Base-by-base conservation (phyloP, 805 yeast genomes). In the Helenozyma baotianmanensis region DNA sequence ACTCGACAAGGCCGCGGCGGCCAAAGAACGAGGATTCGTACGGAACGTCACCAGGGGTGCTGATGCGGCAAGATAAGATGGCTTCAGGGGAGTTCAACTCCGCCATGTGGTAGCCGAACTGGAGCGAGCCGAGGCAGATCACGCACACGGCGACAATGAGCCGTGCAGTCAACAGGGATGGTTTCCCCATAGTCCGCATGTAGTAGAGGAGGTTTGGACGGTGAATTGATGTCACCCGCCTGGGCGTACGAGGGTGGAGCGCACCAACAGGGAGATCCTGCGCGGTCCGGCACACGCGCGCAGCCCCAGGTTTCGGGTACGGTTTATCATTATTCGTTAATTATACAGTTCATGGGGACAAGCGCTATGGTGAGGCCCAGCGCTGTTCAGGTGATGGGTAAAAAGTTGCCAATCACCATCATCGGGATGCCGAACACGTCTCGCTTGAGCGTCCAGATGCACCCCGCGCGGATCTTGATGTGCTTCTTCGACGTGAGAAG, bases 361-460 rank as follows among this genome's bases (percentile, higher is more conserved):
- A n/a, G n/a, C n/a, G n/a, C n/a, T n/a, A n/a, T n/a, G n/a, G n/a
- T n/a, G n/a, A n/a, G n/a, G n/a, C n/a, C n/a, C n/a, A n/a, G n/a
- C n/a, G n/a, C n/a, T n/a, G n/a, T n/a, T n/a, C n/a, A n/a, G n/a
- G n/a, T 40, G 17, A 86, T 80, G 0, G 97, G 97, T 47, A 90
- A 65, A 54, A 90, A 90, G 53, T 87, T 92, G 12, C 96, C 97
- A 21, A 90, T 75, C 14, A 92, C 82, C 95, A 90, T 89, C 87
- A 92, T 82, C 11, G 98, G 98, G 33, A 90, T 81, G 7, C 96
- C 97, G 61, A 92, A 90, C 12, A 90, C 94, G 54, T 90, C 97
- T 54, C 97, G 69, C 53, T 89, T 88, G 43, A 92, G 64, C 1
- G 97, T 92, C 95, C 96, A 86, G 49, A 84, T 80, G 48, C 95